phyloP scores from a whole-genome alignment of 768 basidiomycete species.

The Pulveroboletus sp. region DNA sequence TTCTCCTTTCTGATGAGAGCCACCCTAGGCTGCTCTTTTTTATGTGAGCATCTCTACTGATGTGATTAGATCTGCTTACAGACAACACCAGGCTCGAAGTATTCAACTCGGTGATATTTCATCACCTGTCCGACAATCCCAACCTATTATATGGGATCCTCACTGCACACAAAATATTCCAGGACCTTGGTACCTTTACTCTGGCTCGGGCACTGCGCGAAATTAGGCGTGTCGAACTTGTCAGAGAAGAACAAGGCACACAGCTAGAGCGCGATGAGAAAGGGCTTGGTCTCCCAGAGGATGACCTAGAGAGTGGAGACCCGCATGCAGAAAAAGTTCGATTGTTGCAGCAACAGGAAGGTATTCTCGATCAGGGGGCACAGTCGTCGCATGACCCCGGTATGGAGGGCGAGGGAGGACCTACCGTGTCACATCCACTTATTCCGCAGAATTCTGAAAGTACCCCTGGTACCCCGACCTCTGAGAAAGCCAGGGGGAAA shows the following conservation, averaged over 20 bases:
- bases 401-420: conserved; percentile 12
- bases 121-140: conserved; percentile 78
- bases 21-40: conserved; percentile 92
- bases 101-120: conserved; percentile 80
- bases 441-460: conserved; percentile 43
- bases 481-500: conserved; percentile 92
- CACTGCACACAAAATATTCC: conserved; percentile 77
- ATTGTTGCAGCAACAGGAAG: conserved; percentile 53
- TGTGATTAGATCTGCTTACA: neutral
- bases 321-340: conserved; percentile 56
- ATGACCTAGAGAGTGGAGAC: conserved; percentile 27
- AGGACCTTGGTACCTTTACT: conserved; percentile 90
- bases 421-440: conserved; percentile 29
- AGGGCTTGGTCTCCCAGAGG: conserved; percentile 11
- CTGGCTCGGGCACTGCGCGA: conserved; percentile 81
- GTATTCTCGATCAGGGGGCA: conserved; percentile 19
- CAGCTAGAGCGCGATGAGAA: conserved; percentile 25
- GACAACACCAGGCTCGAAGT: conserved; percentile 65
- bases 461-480: conserved; percentile 35
- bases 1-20: conserved; percentile 90
- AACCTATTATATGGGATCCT: conserved; percentile 85
- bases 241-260: conserved; percentile 62
- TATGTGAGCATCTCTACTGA: conserved; percentile 47
- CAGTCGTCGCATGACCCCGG: conserved; percentile 17
- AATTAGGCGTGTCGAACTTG: conserved; percentile 66